Conservation (phyloP, 2,329 filamentous ascomycete species). For the Bipolaris zeicola region DNA sequence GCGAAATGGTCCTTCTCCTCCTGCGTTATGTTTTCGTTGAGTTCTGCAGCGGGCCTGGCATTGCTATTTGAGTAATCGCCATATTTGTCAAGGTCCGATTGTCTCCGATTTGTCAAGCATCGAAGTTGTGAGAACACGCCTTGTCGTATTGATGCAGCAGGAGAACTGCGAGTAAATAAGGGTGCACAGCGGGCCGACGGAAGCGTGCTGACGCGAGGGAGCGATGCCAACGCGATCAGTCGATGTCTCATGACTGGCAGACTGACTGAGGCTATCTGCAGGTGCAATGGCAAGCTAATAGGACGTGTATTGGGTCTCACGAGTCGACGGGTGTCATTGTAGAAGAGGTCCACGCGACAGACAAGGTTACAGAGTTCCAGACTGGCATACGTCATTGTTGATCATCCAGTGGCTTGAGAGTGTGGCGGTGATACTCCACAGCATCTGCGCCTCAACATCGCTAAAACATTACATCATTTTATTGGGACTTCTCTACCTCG, state of each 20-base stretch:
- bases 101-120: not conserved
- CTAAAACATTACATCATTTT: not conserved
- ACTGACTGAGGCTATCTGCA: not conserved
- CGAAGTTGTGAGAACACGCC: conserved; percentile 6
- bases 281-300: not conserved
- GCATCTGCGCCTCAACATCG: not conserved
- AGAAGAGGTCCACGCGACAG: conserved; percentile 12
- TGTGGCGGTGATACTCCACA: conserved; percentile 6
- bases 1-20: conserved; percentile 56
- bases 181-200: conserved; percentile 19
- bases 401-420: conserved; percentile 9
- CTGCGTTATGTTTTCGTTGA: conserved; percentile 52
- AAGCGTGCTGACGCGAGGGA: conserved; percentile 23
- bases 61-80: conserved; percentile 41
- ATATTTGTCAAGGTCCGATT: conserved; percentile 15
- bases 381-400: conserved; percentile 15
- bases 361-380: conserved; percentile 6
- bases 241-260: conserved; percentile 39
- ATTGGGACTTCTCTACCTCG: not conserved
- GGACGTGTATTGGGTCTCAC: conserved; percentile 5
- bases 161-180: conserved; percentile 7
- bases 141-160: conserved; percentile 1
- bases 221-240: conserved; percentile 30
- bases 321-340: not conserved
- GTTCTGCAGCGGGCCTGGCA: conserved; percentile 45